These are phyloP conservation scores for Barnettozyma wickerhamii DNA, from an alignment of 805 yeast species.

Conservation along the genomic window DNA sequence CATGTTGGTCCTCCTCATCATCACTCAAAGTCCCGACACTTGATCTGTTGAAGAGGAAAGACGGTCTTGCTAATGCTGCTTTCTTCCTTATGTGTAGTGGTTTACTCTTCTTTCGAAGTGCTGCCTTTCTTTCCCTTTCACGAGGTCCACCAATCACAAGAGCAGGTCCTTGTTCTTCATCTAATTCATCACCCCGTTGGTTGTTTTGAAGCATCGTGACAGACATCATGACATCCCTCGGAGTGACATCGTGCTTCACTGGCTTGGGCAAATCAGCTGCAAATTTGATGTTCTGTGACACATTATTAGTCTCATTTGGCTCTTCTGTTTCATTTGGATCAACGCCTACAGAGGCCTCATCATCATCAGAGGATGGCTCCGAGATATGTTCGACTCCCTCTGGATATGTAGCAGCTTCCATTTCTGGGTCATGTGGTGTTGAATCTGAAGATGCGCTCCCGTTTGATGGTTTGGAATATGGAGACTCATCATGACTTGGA, in stretches of 20 bases:
- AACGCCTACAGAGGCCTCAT: conserved; percentile 5
- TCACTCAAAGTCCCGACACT: conserved; percentile 6
- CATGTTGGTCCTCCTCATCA: conserved; percentile 7
- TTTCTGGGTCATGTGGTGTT: conserved; percentile 6
- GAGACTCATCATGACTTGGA: not conserved
- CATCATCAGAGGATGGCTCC: conserved; percentile 24
- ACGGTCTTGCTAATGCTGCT: conserved; percentile 18
- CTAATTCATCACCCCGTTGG: conserved; percentile 31
- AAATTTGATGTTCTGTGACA: conserved; percentile 18
- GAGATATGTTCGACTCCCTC: conserved; percentile 15
- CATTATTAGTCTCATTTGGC: not conserved
- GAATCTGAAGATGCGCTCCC: conserved; percentile 16
- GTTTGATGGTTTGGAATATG: conserved; percentile 2
- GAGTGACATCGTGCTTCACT: conserved; percentile 50
- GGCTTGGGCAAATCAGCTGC: conserved; percentile 25
- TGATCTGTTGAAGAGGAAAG: conserved; percentile 3
- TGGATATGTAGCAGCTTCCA: conserved; percentile 1
- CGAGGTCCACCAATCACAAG: conserved; percentile 74
- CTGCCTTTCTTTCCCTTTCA: conserved; percentile 44
- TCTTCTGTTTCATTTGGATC: conserved; percentile 10
- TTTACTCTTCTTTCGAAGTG: conserved; percentile 14
- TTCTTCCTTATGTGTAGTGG: conserved; percentile 12
- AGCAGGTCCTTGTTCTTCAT: conserved; percentile 71
- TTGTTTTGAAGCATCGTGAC: conserved; percentile 71
- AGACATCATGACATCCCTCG: conserved; percentile 80